These are phyloP conservation scores for Xylaria sp. DNA, from an alignment of 2,329 filamentous ascomycete genomes.

Conservation along the genomic window DNA sequence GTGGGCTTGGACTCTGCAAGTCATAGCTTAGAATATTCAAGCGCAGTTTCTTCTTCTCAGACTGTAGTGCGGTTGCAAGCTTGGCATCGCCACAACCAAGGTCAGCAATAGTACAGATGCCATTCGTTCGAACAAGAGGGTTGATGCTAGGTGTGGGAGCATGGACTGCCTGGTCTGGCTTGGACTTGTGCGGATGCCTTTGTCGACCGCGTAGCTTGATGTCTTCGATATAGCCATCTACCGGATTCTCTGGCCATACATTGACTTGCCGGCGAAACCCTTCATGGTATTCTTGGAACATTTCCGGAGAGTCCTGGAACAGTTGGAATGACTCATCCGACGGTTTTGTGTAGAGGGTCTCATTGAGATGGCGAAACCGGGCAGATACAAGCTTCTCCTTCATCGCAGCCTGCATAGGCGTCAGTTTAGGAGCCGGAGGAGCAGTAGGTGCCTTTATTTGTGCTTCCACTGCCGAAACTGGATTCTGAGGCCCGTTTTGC, in stretches of 20 bases:
- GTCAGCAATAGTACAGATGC: conserved; percentile 84
- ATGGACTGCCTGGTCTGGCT: conserved; percentile 27
- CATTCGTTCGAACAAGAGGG: conserved; percentile 77
- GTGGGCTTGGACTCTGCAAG: conserved; percentile 77
- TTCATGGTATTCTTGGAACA: conserved; percentile 96
- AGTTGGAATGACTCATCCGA: conserved; percentile 85
- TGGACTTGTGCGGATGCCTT: conserved; percentile 47
- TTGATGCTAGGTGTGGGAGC: conserved; percentile 47
- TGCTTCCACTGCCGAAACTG: conserved; percentile 32
- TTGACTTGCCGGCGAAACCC: conserved; percentile 96
- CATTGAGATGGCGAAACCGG: conserved; percentile 96
- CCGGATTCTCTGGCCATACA: conserved; percentile 96
- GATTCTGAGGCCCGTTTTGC: conserved; percentile 26
- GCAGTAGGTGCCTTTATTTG: conserved; percentile 41
- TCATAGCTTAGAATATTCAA: conserved; percentile 87
- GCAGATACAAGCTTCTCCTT: conserved; percentile 93
- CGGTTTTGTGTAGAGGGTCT: conserved; percentile 93
- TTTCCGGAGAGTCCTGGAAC: conserved; percentile 86
- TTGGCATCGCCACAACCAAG: conserved; percentile 93
- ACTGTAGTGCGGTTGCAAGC: conserved; percentile 75
- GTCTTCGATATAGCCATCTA: conserved; percentile 83
- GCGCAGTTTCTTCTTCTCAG: conserved; percentile 72
- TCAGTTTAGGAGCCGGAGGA: conserved; percentile 71
- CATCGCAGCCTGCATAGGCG: conserved; percentile 93
- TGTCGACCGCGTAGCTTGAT: conserved; percentile 75